Base-by-base conservation (phyloP, 2,329 filamentous ascomycete species). In the Furcasterigmium sp. region DNA sequence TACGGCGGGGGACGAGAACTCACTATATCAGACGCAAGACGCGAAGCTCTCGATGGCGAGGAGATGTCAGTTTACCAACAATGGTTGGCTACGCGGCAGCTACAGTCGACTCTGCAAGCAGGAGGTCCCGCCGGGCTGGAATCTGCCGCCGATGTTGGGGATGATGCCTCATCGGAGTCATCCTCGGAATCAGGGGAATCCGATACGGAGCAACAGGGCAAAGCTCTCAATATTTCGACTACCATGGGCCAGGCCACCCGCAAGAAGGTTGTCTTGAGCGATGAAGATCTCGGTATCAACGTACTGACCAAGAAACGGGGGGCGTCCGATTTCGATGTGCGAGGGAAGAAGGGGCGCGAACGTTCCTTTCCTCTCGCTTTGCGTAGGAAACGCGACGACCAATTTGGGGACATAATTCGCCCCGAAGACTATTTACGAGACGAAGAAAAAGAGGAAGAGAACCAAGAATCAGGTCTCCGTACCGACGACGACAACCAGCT, bases 401-500 rank as follows among this genome's bases (percentile, higher is more conserved):
- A 96, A 51, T 98, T 93, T 64, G 93, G 93, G 46, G 93, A 98
- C 51, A 69, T 94, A 14, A 96, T 98, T 53, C 82, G 90, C 42
- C 87, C 91, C 0, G 93, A 97, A 61, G 93, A 98, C 51, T 98
- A 91, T 58, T 75, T 96, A 2, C 80, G 91, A 45, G 91, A 91
- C 0, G 93, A 98, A 59, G 93, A 97, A 64, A 83, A 89, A 45
- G 89, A 95, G 45, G 77, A 81, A 15, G 84, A 87, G 32, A 80
- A 78, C 11, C 78, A 84, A 41, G 81, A 13, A 44, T 72, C 68
- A 17, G 70, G 75, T 26, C 56, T 65, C 14, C 70, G 70, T 13
- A 73, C 75, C 46, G 71, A 73, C 21, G 65, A 67, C 25, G 73
- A 84, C 50, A 79, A 80, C 41, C 78, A 78, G 37, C 75, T 95